Evolutionary conservation across 2,329 filamentous ascomycete genomes (phyloP), one percentile per base, ranked within the genome.

Genomic region (Colletotrichum caudatum): DNA sequence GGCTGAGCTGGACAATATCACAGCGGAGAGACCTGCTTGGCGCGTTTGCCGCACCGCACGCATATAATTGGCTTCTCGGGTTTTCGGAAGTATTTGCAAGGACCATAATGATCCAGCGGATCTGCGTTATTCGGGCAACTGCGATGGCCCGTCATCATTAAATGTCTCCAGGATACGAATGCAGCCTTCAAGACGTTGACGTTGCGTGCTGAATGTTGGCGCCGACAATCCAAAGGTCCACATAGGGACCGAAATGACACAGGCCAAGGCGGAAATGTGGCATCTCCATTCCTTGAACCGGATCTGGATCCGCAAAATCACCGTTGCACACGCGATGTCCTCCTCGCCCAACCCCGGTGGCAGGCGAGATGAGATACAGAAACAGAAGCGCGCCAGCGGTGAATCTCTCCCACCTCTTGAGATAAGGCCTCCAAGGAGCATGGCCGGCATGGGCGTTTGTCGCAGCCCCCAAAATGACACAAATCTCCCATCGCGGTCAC

Each of bases 171-270:
- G 26, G 20, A 20, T n/a, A 33, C 5, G 37, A 4, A 39, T 18
- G 20, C n/a, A 29, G 7, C 12, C 1, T 16, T 18, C 20, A 20
- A 18, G 12, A 33, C 16, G 51, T 56, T 7, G 4, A 29, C 3
- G 14, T 14, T 56, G 20, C 29, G 33, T 37, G 18, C 23, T 23
- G 33, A 14, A n/a, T 14, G 53, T 56, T 56, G 53, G 53, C 33
- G 33, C 53, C 33, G 29, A 56, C 7, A n/a, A n/a, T 14, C 33
- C 6, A 3, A 9, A 37, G 20, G 20, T n/a, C 18, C 29, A 23
- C 33, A n/a, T 23, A 3, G 4, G 20, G 33, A 41, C 53, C 18
- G 33, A 33, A 37, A 37, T 37, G 79, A 78, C 29, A 14, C 33
- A n/a, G 37, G 59, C 59, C 59, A 61, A 61, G 59, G 8, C 59